Conservation (phyloP, 805 yeast genomes). For the Metschnikowia kofuensis region DNA sequence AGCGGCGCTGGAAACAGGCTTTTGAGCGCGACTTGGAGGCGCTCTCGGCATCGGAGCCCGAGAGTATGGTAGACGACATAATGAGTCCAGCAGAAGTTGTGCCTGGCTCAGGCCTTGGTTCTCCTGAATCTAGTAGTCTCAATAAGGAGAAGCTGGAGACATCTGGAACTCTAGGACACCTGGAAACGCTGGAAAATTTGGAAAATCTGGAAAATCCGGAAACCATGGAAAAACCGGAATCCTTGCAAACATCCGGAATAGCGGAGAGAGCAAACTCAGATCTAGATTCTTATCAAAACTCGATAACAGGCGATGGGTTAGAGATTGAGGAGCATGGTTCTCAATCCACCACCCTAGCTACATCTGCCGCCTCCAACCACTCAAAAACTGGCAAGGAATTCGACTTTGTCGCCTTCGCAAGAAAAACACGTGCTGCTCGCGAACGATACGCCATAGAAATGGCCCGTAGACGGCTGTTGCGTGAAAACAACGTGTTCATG, state of each 20-base stretch:
- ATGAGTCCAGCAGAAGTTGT: conserved; percentile 3
- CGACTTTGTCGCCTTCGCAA: conserved; percentile 59
- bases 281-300: no score
- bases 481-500: conserved; percentile 32
- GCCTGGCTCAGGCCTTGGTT: conserved; percentile 5
- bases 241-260: no score
- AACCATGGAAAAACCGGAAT: no score
- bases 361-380: not conserved
- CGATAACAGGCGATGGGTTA: no score
- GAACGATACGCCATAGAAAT: conserved; percentile 25
- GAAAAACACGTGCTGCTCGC: conserved; percentile 40
- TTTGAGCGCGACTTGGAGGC: conserved; percentile 26
- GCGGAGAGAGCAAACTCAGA: no score
- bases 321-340: not conserved
- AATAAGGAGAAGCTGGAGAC: no score
- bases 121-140: not conserved
- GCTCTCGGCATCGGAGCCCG: conserved; percentile 2
- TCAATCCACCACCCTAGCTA: not conserved
- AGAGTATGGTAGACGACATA: conserved; percentile 1
- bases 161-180: no score
- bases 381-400: conserved; percentile 24
- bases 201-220: not conserved
- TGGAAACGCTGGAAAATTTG: not conserved
- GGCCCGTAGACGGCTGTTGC: conserved; percentile 16
- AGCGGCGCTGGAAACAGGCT: conserved; percentile 25